Percentiles rank a stretch among this genome's conserved stretches.
Evolutionary conservation across 1,139 yeast species (phyloP).

Genomic region (Pichia sp.): DNA sequence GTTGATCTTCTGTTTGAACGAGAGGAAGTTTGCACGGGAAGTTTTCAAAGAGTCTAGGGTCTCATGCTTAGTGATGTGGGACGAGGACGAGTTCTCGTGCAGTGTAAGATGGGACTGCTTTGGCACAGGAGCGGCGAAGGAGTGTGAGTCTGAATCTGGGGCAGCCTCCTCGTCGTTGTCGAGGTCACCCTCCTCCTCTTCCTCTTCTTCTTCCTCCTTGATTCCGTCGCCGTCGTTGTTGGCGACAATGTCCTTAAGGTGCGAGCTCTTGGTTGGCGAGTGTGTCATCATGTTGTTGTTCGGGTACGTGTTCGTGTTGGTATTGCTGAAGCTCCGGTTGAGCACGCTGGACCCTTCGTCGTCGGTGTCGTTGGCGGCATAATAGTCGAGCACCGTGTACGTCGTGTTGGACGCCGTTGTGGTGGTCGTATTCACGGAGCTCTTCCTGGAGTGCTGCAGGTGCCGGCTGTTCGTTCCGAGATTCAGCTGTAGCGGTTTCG

Average conservation of each 20-base stretch:
- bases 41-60: neutral
- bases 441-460: slow-evolving; percentile 10
- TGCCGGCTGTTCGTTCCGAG: neutral
- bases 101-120: neutral
- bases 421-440: slow-evolving; percentile 6
- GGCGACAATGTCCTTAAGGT: neutral
- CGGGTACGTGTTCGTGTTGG: neutral
- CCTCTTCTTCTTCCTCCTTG: slow-evolving; percentile 1
- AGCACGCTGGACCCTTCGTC: neutral
- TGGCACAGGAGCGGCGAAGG: neutral
- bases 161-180: neutral
- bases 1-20: slow-evolving; percentile 4
- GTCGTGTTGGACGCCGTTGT: slow-evolving; percentile 8
- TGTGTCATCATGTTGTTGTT: neutral
- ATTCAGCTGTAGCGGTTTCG: neutral
- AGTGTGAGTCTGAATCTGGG: neutral
- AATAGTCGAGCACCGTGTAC: slow-evolving; percentile 11
- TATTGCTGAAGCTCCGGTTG: neutral
- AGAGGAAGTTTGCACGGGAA: slow-evolving; percentile 4
- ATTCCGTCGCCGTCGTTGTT: neutral
- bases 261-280: slow-evolving; percentile 5
- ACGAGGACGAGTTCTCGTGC: slow-evolving; percentile 1
- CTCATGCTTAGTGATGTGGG: slow-evolving; percentile 11
- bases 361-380: slow-evolving; percentile 8
- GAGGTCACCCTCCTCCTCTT: neutral